These are phyloP conservation scores for Amniculicola lignicola DNA, from an alignment of 495 filamentous ascomycete genomes.

Conservation along the genomic window DNA sequence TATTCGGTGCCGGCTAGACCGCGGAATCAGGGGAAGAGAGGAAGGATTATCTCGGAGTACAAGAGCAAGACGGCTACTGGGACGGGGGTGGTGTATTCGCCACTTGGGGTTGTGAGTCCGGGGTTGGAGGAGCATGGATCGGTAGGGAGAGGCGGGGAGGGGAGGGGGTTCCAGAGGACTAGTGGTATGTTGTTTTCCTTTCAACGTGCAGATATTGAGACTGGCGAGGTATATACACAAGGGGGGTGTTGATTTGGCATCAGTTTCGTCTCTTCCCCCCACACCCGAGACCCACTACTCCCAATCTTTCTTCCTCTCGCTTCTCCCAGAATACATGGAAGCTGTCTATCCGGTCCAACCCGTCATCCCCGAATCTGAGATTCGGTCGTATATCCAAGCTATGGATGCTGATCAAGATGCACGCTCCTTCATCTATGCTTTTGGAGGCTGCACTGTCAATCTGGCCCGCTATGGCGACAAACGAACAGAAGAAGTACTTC, in stretches of 20 bases:
- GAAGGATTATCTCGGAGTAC: constrained; percentile 22
- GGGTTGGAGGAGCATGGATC: neutral
- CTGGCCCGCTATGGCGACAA: constrained; percentile 17
- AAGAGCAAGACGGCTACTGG: constrained; percentile 13
- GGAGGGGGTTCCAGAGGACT: neutral
- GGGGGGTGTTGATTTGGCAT: neutral
- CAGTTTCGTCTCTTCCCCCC: neutral
- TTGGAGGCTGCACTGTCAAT: constrained; percentile 32
- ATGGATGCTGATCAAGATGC: constrained; percentile 30
- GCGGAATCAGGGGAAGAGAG: constrained; percentile 13
- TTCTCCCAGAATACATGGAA: constrained; percentile 30
- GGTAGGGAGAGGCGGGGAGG: neutral
- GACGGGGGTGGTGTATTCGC: neutral
- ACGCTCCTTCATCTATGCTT: constrained; percentile 29
- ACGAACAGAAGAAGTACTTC: constrained; percentile 4
- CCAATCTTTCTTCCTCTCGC: constrained; percentile 30
- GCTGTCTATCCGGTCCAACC: constrained; percentile 34
- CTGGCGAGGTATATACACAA: neutral
- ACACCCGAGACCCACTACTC: neutral
- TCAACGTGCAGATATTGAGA: neutral
- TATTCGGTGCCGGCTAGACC: constrained; percentile 14
- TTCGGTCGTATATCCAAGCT: constrained; percentile 11
- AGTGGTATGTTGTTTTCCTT: neutral
- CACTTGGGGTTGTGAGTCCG: neutral
- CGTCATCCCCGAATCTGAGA: constrained; percentile 29